phyloP scores from a whole-genome alignment of 768 basidiomycete genomes.

The Dacryopinax spathularia region DNA sequence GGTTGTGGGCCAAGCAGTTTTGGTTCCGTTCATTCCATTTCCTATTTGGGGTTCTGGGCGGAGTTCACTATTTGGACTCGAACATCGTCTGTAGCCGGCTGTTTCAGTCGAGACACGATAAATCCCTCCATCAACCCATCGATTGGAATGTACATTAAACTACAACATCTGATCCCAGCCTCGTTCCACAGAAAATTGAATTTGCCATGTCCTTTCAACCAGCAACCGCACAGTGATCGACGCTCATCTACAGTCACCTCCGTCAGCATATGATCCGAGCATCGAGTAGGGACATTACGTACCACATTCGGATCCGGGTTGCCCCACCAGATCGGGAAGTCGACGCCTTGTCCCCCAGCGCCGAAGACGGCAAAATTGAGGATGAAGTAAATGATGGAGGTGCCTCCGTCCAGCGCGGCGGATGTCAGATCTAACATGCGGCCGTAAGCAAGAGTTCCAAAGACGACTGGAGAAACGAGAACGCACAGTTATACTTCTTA shows the following conservation, averaged over 20 bases:
- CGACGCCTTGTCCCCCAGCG: slow-evolving; percentile 31
- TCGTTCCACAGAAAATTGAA: no score
- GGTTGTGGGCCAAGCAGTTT: no score
- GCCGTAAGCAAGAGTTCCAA: neutral
- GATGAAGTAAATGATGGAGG: slow-evolving; percentile 37
- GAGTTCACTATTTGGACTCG: no score
- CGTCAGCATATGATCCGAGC: neutral
- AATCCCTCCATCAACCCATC: no score
- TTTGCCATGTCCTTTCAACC: neutral
- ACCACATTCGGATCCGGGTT: slow-evolving; percentile 15
- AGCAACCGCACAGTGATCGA: neutral
- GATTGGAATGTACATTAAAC: no score
- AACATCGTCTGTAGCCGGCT: no score
- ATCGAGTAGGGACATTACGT: neutral
- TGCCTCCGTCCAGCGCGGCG: slow-evolving; percentile 38
- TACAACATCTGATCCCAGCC: no score
- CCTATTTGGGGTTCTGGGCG: no score
- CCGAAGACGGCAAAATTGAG: slow-evolving; percentile 29
- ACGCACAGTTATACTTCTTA: slow-evolving; percentile 26
- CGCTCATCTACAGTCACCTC: neutral
- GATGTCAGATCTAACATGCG: slow-evolving; percentile 33
- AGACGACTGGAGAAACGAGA: neutral
- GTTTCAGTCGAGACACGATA: no score
- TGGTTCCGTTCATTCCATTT: no score
- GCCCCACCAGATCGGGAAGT: slow-evolving; percentile 37